Evolutionary conservation across 495 filamentous ascomycete species (phyloP), one percentile per base, ranked within the genome.

Genomic region (Lentithecium fluviatile): DNA sequence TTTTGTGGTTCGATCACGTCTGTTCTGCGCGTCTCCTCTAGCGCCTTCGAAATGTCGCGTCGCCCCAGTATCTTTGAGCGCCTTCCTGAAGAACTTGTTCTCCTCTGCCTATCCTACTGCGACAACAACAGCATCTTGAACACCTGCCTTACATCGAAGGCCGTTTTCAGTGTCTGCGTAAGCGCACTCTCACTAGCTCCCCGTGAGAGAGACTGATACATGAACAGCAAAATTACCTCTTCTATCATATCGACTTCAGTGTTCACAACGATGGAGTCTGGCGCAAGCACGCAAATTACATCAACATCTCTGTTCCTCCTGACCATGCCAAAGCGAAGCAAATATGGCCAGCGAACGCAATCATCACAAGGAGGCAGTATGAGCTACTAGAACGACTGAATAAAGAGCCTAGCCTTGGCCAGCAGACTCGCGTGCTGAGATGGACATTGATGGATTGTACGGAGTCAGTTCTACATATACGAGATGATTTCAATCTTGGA

Each of bases 1-100:
- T n/a, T n/a, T n/a, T n/a, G n/a, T n/a, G n/a, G n/a, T n/a, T n/a
- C n/a, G n/a, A n/a, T n/a, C n/a, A n/a, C n/a, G n/a, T n/a, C n/a
- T n/a, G n/a, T n/a, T n/a, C n/a, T n/a, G 29, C 29, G 4, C 10
- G 29, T 10, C 29, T 32, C 29, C 29, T 4, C 29, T 10, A 32
- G 4, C 29, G 10, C 10, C 29, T 32, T 11, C 42, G 26, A 1
- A n/a, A 21, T 40, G 19, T 11, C 11, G 19, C n/a, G 25, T 23
- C 15, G 6, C 23, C 19, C 19, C 15, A 51, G 13, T 25, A 43
- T 51, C 34, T 19, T 60, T 24, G 3, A 32, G n/a, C 47, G 56
- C 32, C 48, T 60, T n/a, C 56, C 56, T 0, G 56, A 60, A 45
- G 56, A 60, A 34, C 48, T 60, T 15, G 46, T 46, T 10, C n/a